Conservation (phyloP, 768 basidiomycete genomes). For the Pleurotus salmoneostramineus region DNA sequence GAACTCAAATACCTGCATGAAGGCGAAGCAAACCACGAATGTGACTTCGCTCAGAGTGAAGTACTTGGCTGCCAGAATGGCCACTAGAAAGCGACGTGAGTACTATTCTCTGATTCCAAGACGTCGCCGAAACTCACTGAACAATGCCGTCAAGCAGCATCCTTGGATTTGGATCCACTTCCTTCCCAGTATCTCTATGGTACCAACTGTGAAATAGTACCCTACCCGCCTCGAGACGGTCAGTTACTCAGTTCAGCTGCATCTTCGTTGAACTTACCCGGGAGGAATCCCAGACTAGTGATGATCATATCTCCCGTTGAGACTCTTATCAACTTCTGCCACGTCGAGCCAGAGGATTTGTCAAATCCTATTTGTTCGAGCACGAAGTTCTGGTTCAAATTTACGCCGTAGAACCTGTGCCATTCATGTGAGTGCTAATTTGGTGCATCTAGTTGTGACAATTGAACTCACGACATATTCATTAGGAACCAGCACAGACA, state of each 20-base stretch:
- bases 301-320: conserved; percentile 69
- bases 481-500: conserved; percentile 71
- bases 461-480: conserved; percentile 57
- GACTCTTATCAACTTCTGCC: conserved; percentile 65
- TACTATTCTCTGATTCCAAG: no score
- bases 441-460: background rate
- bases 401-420: conserved; percentile 69
- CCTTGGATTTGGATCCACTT: conserved; percentile 77
- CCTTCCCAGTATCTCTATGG: conserved; percentile 69
- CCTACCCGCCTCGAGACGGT: conserved; percentile 30
- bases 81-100: conserved; percentile 35
- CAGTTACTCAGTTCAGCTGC: background rate
- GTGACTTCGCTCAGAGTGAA: conserved; percentile 45
- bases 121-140: conserved; percentile 36
- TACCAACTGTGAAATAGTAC: conserved; percentile 65
- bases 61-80: conserved; percentile 66
- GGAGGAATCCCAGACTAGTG: conserved; percentile 72
- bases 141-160: conserved; percentile 63
- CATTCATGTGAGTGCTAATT: background rate
- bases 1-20: conserved; percentile 46
- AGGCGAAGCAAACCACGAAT: conserved; percentile 70
- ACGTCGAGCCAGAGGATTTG: conserved; percentile 50
- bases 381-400: conserved; percentile 72
- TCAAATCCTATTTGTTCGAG: conserved; percentile 69
- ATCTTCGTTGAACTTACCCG: conserved; percentile 34